Percentiles rank a stretch among this genome's conserved stretches.
Evolutionary conservation across 306 rosid genomes (phyloP).

Genomic region (Ceratonia siliqua): DNA sequence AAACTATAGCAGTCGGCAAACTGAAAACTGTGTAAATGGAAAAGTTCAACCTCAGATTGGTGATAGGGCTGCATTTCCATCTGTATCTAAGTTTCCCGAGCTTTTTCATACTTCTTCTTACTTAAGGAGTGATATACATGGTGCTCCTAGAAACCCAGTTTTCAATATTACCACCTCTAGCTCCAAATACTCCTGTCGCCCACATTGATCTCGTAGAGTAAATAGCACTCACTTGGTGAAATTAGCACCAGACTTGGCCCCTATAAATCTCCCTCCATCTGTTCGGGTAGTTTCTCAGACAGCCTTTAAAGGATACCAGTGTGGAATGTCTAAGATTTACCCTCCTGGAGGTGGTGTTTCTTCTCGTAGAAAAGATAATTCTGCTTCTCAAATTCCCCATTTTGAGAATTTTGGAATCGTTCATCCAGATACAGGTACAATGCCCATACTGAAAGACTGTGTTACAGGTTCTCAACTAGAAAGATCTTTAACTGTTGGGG

Average conservation of each 20-base stretch:
- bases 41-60: conserved; percentile 47
- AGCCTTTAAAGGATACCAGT: conserved; percentile 58
- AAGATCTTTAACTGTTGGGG: conserved; percentile 47
- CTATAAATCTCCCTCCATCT: conserved; percentile 91
- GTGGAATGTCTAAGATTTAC: conserved; percentile 50
- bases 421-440: conserved; percentile 37
- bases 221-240: conserved; percentile 62
- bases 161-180: conserved; percentile 37
- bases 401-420: conserved; percentile 38
- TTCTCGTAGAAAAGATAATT: conserved; percentile 43
- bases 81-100: conserved; percentile 46
- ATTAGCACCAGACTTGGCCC: conserved; percentile 90
- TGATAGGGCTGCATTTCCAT: conserved; percentile 40
- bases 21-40: conserved; percentile 40
- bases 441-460: conserved; percentile 33
- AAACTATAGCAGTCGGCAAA: conserved; percentile 33
- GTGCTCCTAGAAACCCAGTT: conserved; percentile 47
- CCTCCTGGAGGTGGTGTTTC: conserved; percentile 48
- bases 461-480: conserved; percentile 38
- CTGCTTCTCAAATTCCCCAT: conserved; percentile 46
- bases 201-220: conserved; percentile 58
- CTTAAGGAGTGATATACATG: conserved; percentile 42
- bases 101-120: conserved; percentile 45
- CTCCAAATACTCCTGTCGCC: conserved; percentile 51
- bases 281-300: conserved; percentile 86